phyloP scores from a whole-genome alignment of 768 basidiomycete species.

The Naganishia kalamii region DNA sequence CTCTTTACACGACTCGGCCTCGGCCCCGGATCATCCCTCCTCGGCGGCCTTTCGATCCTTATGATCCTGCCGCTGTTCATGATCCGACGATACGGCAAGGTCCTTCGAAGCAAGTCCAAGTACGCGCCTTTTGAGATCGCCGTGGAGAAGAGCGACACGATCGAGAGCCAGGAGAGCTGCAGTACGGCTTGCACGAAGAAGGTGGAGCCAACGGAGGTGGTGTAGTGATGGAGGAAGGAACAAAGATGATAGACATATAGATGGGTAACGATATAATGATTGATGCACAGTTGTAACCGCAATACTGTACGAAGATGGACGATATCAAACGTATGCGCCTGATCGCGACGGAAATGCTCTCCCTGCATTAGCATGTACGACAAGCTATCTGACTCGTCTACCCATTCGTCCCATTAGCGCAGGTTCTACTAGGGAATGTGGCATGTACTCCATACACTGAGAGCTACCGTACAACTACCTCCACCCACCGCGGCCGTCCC shows the following conservation, averaged over 20 bases:
- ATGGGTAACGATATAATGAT: no score
- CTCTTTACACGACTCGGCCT: conserved; percentile 22
- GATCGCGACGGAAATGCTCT: no score
- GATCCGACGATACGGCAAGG: conserved; percentile 20
- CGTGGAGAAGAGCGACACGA: background rate
- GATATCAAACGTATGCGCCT: no score
- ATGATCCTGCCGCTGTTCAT: conserved; percentile 22
- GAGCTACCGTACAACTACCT: background rate
- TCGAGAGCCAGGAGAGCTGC: background rate
- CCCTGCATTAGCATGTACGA: no score
- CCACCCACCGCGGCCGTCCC: background rate
- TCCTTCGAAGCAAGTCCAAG: conserved; percentile 17
- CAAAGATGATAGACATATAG: no score
- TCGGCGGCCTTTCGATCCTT: conserved; percentile 21
- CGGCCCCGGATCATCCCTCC: conserved; percentile 21
- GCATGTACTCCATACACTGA: no score
- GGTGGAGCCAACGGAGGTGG: conserved; percentile 2
- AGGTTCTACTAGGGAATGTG: no score
- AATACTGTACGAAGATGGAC: no score
- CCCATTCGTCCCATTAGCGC: no score
- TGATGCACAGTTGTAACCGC: no score
- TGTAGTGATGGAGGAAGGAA: background rate
- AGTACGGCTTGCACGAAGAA: background rate
- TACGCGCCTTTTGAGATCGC: background rate
- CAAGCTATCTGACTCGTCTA: no score